Evolutionary conservation across 345 rosid species (phyloP).

Genomic region (Garcia nutans): DNA sequence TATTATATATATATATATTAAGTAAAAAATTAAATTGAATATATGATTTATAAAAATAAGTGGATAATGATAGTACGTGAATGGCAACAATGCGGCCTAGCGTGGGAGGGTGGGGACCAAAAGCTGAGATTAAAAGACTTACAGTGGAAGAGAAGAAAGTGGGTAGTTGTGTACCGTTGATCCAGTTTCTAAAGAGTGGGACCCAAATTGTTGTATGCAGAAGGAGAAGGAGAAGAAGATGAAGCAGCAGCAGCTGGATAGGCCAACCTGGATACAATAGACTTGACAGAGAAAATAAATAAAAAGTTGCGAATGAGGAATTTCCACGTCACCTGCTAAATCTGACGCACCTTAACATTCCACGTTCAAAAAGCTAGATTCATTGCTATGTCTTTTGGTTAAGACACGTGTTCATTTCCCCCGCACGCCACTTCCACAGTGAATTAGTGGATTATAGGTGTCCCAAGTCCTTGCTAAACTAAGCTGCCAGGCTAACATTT

Average conservation of each 20-base stretch:
- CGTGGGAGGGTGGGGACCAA: slow-evolving; percentile 7
- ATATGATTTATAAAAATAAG: too few species aligned
- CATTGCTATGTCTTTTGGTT: too few species aligned
- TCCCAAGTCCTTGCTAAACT: too few species aligned
- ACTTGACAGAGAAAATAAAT: neutral
- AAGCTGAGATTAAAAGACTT: too few species aligned
- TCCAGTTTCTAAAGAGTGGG: neutral
- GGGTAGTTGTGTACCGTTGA: neutral
- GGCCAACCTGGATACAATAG: slow-evolving; percentile 6
- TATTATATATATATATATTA: too few species aligned
- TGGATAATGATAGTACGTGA: neutral
- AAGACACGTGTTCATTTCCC: neutral
- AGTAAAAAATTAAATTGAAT: too few species aligned
- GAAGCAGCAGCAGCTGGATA: neutral
- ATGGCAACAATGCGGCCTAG: neutral
- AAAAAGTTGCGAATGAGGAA: neutral
- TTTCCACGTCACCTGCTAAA: neutral
- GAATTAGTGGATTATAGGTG: too few species aligned
- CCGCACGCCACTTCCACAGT: too few species aligned
- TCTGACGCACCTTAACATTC: neutral
- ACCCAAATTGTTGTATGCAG: neutral
- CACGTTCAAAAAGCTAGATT: neutral
- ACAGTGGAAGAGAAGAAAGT: neutral
- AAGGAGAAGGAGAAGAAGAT: too few species aligned
- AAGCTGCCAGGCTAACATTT: too few species aligned